Conservation (phyloP, 352 stramenopile species). For the Phytopythium kandeliae region DNA sequence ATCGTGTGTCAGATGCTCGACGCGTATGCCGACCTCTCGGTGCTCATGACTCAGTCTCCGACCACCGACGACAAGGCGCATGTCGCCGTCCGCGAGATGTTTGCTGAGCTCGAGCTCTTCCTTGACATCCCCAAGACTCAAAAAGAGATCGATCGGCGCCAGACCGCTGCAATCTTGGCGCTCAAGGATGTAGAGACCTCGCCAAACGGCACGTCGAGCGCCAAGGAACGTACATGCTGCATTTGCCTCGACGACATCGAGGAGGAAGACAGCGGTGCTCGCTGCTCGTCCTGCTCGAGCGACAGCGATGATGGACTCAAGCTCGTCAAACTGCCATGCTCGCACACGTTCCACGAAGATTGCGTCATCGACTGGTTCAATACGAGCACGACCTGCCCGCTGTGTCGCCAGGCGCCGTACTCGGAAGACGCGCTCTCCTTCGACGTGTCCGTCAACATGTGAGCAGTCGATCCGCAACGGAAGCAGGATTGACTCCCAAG, state of each 20-base stretch:
- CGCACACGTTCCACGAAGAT: constrained; percentile 72
- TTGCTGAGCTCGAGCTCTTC: constrained; percentile 35
- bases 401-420: constrained; percentile 45
- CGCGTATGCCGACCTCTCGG: constrained; percentile 53
- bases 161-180: constrained; percentile 39
- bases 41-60: constrained; percentile 31
- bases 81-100: constrained; percentile 23
- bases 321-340: constrained; percentile 56
- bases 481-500: not conserved
- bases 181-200: constrained; percentile 41
- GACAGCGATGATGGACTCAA: constrained; percentile 17
- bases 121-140: constrained; percentile 41
- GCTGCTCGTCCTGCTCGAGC: not conserved
- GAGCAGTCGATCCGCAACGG: not conserved
- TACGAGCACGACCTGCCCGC: constrained; percentile 55
- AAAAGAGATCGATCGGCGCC: constrained; percentile 41
- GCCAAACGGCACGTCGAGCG: constrained; percentile 2
- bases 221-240: constrained; percentile 32
- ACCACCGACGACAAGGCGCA: constrained; percentile 6
- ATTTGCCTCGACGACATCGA: constrained; percentile 49
- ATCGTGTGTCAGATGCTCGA: constrained; percentile 51
- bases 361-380: constrained; percentile 77
- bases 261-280: constrained; percentile 11
- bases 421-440: constrained; percentile 29
- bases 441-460: constrained; percentile 30